Evolutionary conservation across 2,329 filamentous ascomycete species (phyloP).

Genomic region (Graphilbum sp.): DNA sequence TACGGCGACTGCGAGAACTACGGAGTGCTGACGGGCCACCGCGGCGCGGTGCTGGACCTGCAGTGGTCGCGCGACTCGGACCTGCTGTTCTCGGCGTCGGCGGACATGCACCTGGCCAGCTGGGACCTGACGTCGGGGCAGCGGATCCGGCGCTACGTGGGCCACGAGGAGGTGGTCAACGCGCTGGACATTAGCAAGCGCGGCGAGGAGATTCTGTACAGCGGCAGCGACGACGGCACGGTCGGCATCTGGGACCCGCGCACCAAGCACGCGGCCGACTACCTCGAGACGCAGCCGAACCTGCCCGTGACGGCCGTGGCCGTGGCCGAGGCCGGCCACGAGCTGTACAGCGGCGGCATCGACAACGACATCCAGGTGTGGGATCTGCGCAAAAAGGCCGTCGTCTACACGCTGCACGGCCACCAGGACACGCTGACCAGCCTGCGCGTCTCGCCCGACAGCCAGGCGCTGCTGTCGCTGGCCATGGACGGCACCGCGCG

Average conservation of each 20-base stretch:
- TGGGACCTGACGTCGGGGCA: conserved; percentile 92
- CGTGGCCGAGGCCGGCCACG: conserved; percentile 85
- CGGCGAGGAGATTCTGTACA: conserved; percentile 80
- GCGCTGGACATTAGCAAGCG: conserved; percentile 73
- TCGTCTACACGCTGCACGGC: conserved; percentile 75
- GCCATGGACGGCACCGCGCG: conserved; percentile 86
- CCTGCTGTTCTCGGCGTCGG: conserved; percentile 80
- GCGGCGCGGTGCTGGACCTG: conserved; percentile 76
- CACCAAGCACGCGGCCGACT: conserved; percentile 73
- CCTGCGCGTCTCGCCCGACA: conserved; percentile 80
- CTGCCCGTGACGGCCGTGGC: conserved; percentile 87
- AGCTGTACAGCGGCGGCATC: conserved; percentile 86
- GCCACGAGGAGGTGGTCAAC: conserved; percentile 95
- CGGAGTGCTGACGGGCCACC: conserved; percentile 73
- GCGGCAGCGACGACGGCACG: conserved; percentile 82
- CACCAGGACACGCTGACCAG: conserved; percentile 89
- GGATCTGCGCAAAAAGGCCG: conserved; percentile 83
- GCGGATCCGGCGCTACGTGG: conserved; percentile 78
- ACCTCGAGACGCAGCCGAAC: conserved; percentile 57
- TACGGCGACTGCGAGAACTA: conserved; percentile 93
- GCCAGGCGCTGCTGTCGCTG: conserved; percentile 77
- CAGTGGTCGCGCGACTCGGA: conserved; percentile 95
- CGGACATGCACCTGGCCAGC: conserved; percentile 82
- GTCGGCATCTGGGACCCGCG: conserved; percentile 95
- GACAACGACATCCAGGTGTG: conserved; percentile 96